These are phyloP conservation scores for Clohesyomyces aquaticus DNA, from an alignment of 495 filamentous ascomycete genomes.

Conservation along the genomic window DNA sequence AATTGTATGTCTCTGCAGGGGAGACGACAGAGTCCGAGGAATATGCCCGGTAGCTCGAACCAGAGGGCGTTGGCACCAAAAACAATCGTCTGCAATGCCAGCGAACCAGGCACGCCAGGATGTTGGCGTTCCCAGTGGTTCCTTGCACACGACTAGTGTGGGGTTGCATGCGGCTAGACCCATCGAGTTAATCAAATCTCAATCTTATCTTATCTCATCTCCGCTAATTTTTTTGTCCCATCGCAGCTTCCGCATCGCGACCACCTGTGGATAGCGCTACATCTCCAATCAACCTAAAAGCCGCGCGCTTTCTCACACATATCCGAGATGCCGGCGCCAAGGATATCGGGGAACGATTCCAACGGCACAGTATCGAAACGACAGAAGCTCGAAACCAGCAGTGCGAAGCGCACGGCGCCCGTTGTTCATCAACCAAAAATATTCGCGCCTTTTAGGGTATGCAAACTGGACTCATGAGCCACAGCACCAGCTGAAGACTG, in stretches of 20 bases:
- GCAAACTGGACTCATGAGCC: slow-evolving; percentile 41
- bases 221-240: slow-evolving; percentile 21
- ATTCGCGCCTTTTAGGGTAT: slow-evolving; percentile 88
- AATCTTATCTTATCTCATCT: slow-evolving; percentile 30
- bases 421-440: slow-evolving; percentile 61
- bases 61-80: neutral
- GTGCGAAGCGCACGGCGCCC: slow-evolving; percentile 58
- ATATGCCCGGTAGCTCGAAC: neutral
- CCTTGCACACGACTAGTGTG: slow-evolving; percentile 29
- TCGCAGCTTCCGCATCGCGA: neutral
- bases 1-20: neutral
- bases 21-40: no score
- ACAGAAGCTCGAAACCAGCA: slow-evolving; percentile 81
- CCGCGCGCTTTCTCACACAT: neutral
- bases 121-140: neutral
- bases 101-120: neutral
- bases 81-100: slow-evolving; percentile 1
- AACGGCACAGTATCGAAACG: slow-evolving; percentile 41
- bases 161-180: slow-evolving; percentile 6
- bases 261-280: neutral
- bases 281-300: neutral
- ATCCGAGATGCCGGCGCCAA: slow-evolving; percentile 24
- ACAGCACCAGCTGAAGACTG: neutral
- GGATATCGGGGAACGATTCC: neutral
- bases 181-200: no score